A percentile compares a stretch with the other conserved stretches of the same genome.
Evolutionary conservation across 2,329 filamentous ascomycete genomes (phyloP).

Genomic region (Cercospora sesami): DNA sequence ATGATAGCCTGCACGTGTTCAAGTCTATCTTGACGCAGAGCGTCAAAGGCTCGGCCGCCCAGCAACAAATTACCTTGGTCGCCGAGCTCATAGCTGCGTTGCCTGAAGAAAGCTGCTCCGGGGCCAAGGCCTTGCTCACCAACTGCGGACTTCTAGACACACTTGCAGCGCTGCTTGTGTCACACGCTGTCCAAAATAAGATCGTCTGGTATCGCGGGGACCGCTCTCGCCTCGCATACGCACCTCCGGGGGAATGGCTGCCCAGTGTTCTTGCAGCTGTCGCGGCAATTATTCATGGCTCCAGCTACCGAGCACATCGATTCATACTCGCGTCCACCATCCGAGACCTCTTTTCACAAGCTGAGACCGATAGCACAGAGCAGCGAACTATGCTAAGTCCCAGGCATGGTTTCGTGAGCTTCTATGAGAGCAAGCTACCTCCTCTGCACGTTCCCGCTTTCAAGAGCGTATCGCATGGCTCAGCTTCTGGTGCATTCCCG

Average conservation of each 20-base stretch:
- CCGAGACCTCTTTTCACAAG: constrained; percentile 34
- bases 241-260: constrained; percentile 59
- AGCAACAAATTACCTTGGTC: constrained; percentile 63
- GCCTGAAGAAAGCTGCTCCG: constrained; percentile 57
- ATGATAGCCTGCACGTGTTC: constrained; percentile 62
- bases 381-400: constrained; percentile 30
- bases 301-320: constrained; percentile 73
- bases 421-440: constrained; percentile 31
- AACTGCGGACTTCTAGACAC: constrained; percentile 74
- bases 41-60: constrained; percentile 53
- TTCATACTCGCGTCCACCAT: constrained; percentile 51
- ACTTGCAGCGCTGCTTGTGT: constrained; percentile 69
- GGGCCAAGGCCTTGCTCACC: constrained; percentile 69
- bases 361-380: constrained; percentile 26
- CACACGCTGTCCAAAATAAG: constrained; percentile 51
- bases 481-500: constrained; percentile 46
- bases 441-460: constrained; percentile 47
- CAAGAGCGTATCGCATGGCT: constrained; percentile 36
- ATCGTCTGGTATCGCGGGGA: constrained; percentile 33
- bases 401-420: constrained; percentile 30
- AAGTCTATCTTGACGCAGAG: constrained; percentile 64
- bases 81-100: constrained; percentile 59
- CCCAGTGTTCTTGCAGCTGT: constrained; percentile 75
- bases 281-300: constrained; percentile 73
- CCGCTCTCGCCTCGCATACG: constrained; percentile 46